These are phyloP conservation scores for Tricholoma saponaceum DNA, from an alignment of 768 basidiomycete species.

Conservation along the genomic window DNA sequence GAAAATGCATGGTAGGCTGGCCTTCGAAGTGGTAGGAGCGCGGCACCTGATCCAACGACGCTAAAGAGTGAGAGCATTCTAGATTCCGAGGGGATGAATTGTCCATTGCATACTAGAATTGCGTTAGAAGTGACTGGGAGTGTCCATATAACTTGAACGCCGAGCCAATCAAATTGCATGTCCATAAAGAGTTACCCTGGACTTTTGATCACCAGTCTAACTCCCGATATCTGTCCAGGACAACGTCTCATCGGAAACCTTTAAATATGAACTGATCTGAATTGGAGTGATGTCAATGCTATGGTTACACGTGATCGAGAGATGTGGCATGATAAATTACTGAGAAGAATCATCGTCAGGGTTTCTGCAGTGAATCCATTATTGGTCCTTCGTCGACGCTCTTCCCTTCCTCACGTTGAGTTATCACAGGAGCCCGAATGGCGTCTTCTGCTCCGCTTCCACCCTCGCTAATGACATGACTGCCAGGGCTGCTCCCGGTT, in stretches of 20 bases:
- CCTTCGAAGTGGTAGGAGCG: not conserved
- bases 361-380: slow-evolving; percentile 27
- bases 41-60: not conserved
- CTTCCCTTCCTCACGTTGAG: slow-evolving; percentile 4
- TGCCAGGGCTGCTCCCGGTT: not conserved
- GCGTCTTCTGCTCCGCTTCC: slow-evolving; percentile 3
- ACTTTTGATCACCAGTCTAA: not conserved
- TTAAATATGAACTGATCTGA: not conserved
- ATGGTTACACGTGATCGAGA: not conserved
- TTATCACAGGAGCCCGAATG: slow-evolving; percentile 9
- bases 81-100: not conserved
- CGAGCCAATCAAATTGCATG: too few relatives aligned
- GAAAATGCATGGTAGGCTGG: not conserved
- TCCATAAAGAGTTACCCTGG: not conserved
- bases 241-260: not conserved
- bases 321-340: not conserved
- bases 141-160: too few relatives aligned
- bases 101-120: not conserved
- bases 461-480: not conserved
- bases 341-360: not conserved
- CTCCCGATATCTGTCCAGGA: not conserved
- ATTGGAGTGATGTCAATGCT: not conserved
- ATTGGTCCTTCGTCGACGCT: slow-evolving; percentile 19
- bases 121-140: not conserved
- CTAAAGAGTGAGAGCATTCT: not conserved